Base-by-base conservation (phyloP, 805 yeast genomes). In the Osmozyma mogii region DNA sequence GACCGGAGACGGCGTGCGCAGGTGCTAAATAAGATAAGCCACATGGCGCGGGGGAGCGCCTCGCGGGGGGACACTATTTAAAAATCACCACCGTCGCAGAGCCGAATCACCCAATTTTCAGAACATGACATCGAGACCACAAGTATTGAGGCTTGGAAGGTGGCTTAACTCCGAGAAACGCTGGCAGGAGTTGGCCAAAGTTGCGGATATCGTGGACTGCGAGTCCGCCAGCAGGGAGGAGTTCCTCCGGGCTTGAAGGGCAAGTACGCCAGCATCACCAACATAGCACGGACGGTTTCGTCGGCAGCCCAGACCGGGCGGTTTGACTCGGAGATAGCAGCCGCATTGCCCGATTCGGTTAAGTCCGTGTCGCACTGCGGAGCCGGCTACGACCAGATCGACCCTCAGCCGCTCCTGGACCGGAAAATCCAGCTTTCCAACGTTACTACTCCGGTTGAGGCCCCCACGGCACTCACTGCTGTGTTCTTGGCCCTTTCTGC, bases 311-410 rank as follows among this genome's bases (percentile, higher is more conserved):
- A 61, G 28, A 77, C 84, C 3, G 88, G 88, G 1, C 53, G 73
- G 25, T 74, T 80, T 38, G 87, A 80, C 47, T 68, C 60, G 28
- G 87, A 80, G 41, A 49, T 80, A 38, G 65, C 72, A 13, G 40
- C 52, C 7, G 63, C 65, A 16, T 58, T 80, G 31, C 89, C 89
- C 4, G 32, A 53, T 2, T 50, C 74, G 0, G 62, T 80, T 5
- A 61, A 64, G 34, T 58, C 71, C 9, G 56, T 80, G 9, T 60
- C 73, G 37, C 84, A 78, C 50, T 58, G 66, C 36, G 88, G 88
- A 34, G 89, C 89, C 1, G 88, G 83, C 4, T 79, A 80, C 52
- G 89, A 80, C 48, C 85, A 79, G 52, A 61, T 79, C 25, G 83
- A 78, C 39, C 67, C 72, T 3, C 59, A 57, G 15, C 69, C 73